Conservation (phyloP, 1,284 basidiomycete genomes). For the Fistulinella cinereoalba region DNA sequence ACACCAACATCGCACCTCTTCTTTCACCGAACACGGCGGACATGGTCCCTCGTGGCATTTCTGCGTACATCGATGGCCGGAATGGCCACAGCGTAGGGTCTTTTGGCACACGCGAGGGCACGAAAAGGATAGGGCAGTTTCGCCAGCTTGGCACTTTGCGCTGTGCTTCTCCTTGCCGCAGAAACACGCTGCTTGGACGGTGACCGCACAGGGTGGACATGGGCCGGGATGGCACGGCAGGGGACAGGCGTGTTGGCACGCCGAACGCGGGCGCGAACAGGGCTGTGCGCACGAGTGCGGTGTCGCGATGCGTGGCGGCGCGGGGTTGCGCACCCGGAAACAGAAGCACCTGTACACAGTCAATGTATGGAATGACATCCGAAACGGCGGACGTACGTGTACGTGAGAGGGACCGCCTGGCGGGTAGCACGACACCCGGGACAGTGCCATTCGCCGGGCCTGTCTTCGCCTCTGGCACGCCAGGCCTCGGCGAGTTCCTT, state of each 20-base stretch:
- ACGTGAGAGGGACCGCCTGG: slow-evolving; percentile 59
- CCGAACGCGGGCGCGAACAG: slow-evolving; percentile 68
- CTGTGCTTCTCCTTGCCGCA: slow-evolving; percentile 61
- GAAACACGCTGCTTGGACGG: slow-evolving; percentile 56
- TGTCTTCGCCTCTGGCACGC: slow-evolving; percentile 66
- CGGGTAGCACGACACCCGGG: slow-evolving; percentile 84
- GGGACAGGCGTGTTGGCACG: slow-evolving; percentile 70
- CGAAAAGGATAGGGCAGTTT: slow-evolving; percentile 14
- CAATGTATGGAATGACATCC: neutral
- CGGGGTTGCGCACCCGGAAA: slow-evolving; percentile 67
- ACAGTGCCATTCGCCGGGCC: slow-evolving; percentile 78
- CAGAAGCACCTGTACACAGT: slow-evolving; percentile 72
- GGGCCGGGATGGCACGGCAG: slow-evolving; percentile 72
- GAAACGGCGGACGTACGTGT: slow-evolving; percentile 48
- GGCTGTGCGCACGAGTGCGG: slow-evolving; percentile 85
- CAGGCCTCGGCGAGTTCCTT: slow-evolving; percentile 76
- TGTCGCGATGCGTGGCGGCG: slow-evolving; percentile 63
- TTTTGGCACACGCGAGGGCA: slow-evolving; percentile 68
- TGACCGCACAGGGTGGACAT: slow-evolving; percentile 69
- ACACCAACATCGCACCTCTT: slow-evolving; percentile 71
- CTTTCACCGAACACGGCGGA: slow-evolving; percentile 54
- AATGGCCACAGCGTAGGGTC: slow-evolving; percentile 59
- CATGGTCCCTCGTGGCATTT: slow-evolving; percentile 77
- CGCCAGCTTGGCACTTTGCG: slow-evolving; percentile 59
- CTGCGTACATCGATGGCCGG: slow-evolving; percentile 54